Percentiles rank a stretch among this genome's conserved stretches.
Conservation (phyloP, 225 moss, liverwort and hornwort species). For the Pseudisothecium myosuroides region DNA sequence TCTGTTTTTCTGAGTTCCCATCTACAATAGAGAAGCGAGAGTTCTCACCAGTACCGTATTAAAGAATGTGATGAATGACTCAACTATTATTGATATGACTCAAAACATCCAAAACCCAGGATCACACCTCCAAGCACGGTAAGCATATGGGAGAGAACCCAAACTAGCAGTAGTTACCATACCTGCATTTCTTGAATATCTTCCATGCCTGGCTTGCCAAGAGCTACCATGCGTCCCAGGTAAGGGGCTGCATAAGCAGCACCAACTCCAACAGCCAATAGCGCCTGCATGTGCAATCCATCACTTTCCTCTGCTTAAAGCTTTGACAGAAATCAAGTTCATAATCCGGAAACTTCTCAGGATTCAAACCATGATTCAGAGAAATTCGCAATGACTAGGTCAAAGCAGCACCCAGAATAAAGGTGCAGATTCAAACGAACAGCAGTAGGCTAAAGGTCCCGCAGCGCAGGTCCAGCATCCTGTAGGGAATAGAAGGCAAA, state of each 20-base stretch:
- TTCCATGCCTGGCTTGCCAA: slow-evolving; percentile 40
- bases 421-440: neutral
- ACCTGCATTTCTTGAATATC: slow-evolving; percentile 55
- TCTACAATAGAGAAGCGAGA: neutral
- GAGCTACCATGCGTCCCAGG: slow-evolving; percentile 48
- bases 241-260: slow-evolving; percentile 63
- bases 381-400: neutral
- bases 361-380: neutral
- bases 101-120: neutral
- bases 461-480: neutral
- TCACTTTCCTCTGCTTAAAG: neutral
- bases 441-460: neutral
- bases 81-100: neutral
- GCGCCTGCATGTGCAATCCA: slow-evolving; percentile 6
- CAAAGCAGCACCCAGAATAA: neutral
- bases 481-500: neutral
- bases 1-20: neutral
- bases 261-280: slow-evolving; percentile 53
- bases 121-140: neutral
- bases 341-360: neutral
- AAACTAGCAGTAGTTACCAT: neutral
- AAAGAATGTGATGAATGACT: neutral
- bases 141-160: neutral
- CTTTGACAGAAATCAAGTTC: neutral
- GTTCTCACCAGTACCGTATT: neutral